Evolutionary conservation across 441 rosid species (phyloP).

Genomic region (Eutrema salsugineum): DNA sequence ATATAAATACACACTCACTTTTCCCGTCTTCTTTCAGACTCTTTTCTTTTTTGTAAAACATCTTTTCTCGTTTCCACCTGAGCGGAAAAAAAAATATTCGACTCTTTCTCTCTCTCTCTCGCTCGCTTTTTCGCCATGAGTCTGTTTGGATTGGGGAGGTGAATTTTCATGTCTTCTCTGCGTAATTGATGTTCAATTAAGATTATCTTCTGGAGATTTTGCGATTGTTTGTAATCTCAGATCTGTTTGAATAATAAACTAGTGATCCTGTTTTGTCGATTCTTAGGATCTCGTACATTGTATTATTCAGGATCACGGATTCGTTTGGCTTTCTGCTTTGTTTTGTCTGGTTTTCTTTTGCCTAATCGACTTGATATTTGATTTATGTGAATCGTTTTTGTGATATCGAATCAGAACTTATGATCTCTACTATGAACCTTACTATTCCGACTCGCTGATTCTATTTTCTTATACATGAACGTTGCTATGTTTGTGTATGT

Average conservation of each 20-base stretch:
- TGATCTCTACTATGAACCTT: neutral
- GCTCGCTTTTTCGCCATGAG: conserved; percentile 26
- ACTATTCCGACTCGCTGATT: neutral
- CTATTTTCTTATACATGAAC: neutral
- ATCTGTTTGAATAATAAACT: conserved; percentile 7
- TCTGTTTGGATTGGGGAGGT: conserved; percentile 32
- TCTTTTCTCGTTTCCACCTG: conserved; percentile 20
- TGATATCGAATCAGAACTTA: neutral
- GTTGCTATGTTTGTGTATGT: neutral
- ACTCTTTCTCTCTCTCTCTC: conserved; percentile 9
- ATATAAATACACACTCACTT: conserved; percentile 23
- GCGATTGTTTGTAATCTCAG: conserved; percentile 24
- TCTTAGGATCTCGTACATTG: neutral
- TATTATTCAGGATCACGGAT: conserved; percentile 9
- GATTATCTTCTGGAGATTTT: neutral
- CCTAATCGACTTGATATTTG: neutral
- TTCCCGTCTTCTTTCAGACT: conserved; percentile 11
- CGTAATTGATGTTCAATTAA: neutral
- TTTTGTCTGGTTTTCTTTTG: neutral
- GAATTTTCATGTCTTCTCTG: neutral
- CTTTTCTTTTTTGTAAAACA: neutral
- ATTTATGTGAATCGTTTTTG: neutral
- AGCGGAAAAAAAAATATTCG: neutral
- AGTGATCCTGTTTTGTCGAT: neutral
- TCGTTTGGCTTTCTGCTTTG: neutral